Conservation (phyloP, 495 filamentous ascomycete genomes). For the Aspergillus bridgeri region DNA sequence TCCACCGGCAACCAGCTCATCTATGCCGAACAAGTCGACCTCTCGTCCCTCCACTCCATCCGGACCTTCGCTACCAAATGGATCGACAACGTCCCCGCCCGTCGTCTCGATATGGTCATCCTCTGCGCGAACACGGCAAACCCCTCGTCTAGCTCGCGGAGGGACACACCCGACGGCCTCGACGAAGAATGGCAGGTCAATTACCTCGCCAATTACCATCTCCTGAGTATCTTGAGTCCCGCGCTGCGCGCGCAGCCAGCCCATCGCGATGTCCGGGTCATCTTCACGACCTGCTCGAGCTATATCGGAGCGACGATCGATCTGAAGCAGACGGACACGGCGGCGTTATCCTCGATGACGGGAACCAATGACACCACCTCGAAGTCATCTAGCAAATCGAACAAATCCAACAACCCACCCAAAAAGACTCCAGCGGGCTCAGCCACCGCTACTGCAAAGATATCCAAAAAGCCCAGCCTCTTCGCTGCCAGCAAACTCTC, state of each 20-base stretch:
- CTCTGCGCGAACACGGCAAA: slow-evolving; percentile 70
- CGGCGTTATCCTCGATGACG: slow-evolving; percentile 9
- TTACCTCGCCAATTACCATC: slow-evolving; percentile 92
- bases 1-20: slow-evolving; percentile 83
- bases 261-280: slow-evolving; percentile 85
- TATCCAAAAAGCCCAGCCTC: slow-evolving; percentile 37
- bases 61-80: slow-evolving; percentile 96
- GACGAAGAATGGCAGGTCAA: slow-evolving; percentile 92
- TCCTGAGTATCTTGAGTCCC: slow-evolving; percentile 84
- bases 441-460: neutral
- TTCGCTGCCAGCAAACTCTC: slow-evolving; percentile 89
- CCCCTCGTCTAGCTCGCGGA: slow-evolving; percentile 55
- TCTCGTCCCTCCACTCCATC: slow-evolving; percentile 80
- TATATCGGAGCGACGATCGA: slow-evolving; percentile 71
- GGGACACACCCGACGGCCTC: slow-evolving; percentile 68
- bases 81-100: slow-evolving; percentile 90
- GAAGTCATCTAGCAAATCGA: slow-evolving; percentile 13
- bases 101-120: slow-evolving; percentile 90
- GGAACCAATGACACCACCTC: slow-evolving; percentile 26
- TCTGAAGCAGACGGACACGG: slow-evolving; percentile 41
- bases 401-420: slow-evolving; percentile 9
- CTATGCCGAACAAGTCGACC: slow-evolving; percentile 91
- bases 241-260: slow-evolving; percentile 85
- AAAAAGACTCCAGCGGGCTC: neutral
- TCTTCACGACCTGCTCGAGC: slow-evolving; percentile 80